These are phyloP conservation scores for Lonicera japonica DNA, from an alignment of 129 eudicot species.

Conservation along the genomic window DNA sequence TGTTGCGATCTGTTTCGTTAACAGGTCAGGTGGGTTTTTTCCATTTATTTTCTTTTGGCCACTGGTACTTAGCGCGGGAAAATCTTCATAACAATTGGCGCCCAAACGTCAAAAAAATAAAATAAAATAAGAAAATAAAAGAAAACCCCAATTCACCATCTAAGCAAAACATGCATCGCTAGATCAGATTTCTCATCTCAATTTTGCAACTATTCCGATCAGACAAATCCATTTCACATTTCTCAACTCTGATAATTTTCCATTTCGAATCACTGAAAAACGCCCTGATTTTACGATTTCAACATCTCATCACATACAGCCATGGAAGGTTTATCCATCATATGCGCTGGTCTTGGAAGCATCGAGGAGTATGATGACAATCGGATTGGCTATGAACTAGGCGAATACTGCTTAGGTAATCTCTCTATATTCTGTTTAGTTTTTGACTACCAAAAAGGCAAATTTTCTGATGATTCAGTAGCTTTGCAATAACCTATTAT, in stretches of 20 bases:
- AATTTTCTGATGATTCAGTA: no score
- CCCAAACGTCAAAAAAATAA: background rate
- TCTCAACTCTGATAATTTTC: background rate
- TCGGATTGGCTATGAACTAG: conserved; percentile 32
- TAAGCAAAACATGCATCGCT: background rate
- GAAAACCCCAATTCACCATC: background rate
- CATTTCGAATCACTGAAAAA: background rate
- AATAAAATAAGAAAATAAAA: no score
- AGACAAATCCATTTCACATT: background rate
- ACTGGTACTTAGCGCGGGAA: background rate
- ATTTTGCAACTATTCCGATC: background rate
- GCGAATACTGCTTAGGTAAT: conserved; percentile 41
- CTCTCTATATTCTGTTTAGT: background rate
- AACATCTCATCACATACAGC: background rate
- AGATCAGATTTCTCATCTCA: background rate
- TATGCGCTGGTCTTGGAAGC: conserved; percentile 49
- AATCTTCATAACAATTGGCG: background rate
- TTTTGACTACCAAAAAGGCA: background rate
- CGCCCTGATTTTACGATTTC: background rate
- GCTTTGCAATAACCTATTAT: no score
- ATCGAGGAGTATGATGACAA: conserved; percentile 47
- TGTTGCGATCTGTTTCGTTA: no score
- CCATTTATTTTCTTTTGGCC: no score
- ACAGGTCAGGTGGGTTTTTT: no score
- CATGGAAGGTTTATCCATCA: conserved; percentile 46